phyloP scores from a whole-genome alignment of 139 green algal species.

The Chlamydomonas applanata region DNA sequence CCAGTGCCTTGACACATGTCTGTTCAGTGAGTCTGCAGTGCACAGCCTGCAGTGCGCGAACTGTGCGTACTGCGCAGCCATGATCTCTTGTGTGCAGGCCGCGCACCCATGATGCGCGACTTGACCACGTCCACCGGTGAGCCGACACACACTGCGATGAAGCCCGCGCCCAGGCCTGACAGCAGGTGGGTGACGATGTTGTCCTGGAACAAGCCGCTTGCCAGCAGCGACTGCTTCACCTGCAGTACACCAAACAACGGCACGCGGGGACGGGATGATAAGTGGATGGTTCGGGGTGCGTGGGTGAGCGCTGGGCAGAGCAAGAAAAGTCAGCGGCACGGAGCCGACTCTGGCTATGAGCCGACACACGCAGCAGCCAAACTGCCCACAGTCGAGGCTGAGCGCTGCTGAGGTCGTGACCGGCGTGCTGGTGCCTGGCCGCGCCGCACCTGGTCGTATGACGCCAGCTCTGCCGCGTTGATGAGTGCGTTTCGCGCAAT shows the following conservation, averaged over 20 bases:
- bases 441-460: conserved; percentile 84
- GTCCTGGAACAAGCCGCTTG: conserved; percentile 60
- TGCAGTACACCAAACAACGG: too few relatives aligned
- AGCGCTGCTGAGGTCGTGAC: too few relatives aligned
- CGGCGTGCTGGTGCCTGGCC: not conserved
- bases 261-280: too few relatives aligned
- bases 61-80: too few relatives aligned
- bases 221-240: conserved; percentile 77
- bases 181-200: conserved; percentile 77
- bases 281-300: too few relatives aligned
- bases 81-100: too few relatives aligned
- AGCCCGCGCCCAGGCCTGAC: conserved; percentile 80
- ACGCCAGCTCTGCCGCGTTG: conserved; percentile 96
- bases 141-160: conserved; percentile 93
- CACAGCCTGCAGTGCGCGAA: too few relatives aligned
- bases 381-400: not conserved
- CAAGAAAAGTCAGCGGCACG: not conserved
- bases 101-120: conserved; percentile 91
- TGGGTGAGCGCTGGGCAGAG: too few relatives aligned
- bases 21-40: too few relatives aligned
- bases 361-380: not conserved
- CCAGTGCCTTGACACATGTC: too few relatives aligned
- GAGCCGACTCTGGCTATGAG: too few relatives aligned
- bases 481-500: conserved; percentile 96
- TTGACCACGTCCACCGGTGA: conserved; percentile 98